Percentiles rank a stretch among this genome's conserved stretches.
Evolutionary conservation across 108 stramenopile species (phyloP).

Genomic region (Discostella stelligeroides): DNA sequence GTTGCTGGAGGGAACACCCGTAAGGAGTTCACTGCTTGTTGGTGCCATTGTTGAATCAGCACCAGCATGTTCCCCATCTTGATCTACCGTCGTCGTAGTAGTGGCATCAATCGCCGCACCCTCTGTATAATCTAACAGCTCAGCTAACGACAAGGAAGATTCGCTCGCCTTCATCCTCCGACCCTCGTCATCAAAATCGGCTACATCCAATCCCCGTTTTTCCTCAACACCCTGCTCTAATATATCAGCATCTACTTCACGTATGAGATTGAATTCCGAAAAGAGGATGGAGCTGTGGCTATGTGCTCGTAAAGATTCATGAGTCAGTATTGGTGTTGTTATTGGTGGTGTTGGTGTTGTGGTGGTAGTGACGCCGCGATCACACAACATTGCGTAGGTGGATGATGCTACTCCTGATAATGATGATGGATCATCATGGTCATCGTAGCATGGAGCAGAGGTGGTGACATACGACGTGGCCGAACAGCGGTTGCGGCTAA

Average conservation of each 20-base stretch:
- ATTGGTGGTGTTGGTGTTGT: too few species aligned
- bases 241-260: slow-evolving; percentile 47
- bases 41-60: slow-evolving; percentile 1
- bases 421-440: too few species aligned
- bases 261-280: slow-evolving; percentile 8
- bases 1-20: slow-evolving; percentile 4
- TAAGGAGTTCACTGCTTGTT: neutral
- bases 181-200: slow-evolving; percentile 41
- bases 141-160: slow-evolving; percentile 17
- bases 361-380: too few species aligned
- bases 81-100: neutral
- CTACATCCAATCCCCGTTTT: slow-evolving; percentile 24
- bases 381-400: too few species aligned
- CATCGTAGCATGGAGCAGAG: too few species aligned
- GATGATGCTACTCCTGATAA: too few species aligned
- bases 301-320: too few species aligned
- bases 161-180: slow-evolving; percentile 20
- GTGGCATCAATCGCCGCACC: neutral
- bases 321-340: too few species aligned
- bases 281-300: slow-evolving; percentile 2
- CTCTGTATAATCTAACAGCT: neutral
- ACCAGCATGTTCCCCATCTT: slow-evolving; percentile 1
- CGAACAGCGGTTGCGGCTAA: too few species aligned
- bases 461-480: too few species aligned
- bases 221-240: slow-evolving; percentile 51